A percentile compares a stretch with the other conserved stretches of the same genome.
Evolutionary conservation across 73 alveolate genomes (phyloP).

Genomic region (Paramecium sonneborni): DNA sequence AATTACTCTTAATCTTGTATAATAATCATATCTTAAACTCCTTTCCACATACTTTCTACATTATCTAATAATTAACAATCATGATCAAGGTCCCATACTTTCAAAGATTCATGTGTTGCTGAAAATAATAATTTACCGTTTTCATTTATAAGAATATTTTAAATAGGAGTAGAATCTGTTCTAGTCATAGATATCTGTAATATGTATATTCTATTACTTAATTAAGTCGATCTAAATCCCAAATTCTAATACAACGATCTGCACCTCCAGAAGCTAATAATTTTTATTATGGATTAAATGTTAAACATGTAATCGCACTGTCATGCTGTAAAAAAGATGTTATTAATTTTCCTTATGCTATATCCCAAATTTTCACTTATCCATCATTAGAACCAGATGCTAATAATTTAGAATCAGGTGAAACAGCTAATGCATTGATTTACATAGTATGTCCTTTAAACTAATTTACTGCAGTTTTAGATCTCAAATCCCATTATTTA

Average conservation of each 20-base stretch:
- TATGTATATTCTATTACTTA: background rate
- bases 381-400: slow-evolving; percentile 67
- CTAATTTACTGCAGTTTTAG: background rate
- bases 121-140: slow-evolving; percentile 47
- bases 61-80: slow-evolving; percentile 54
- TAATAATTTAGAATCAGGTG: slow-evolving; percentile 58
- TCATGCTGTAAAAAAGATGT: slow-evolving; percentile 44
- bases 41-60: slow-evolving; percentile 63
- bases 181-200: slow-evolving; percentile 23
- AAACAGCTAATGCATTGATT: slow-evolving; percentile 56
- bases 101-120: slow-evolving; percentile 65
- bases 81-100: slow-evolving; percentile 64
- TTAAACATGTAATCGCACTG: slow-evolving; percentile 37
- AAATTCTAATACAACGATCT: slow-evolving; percentile 60
- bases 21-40: slow-evolving; percentile 55
- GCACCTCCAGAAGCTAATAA: slow-evolving; percentile 63
- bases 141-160: background rate
- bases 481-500: slow-evolving; percentile 63
- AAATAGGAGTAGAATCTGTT: slow-evolving; percentile 44
- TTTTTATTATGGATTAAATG: slow-evolving; percentile 55
- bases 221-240: slow-evolving; percentile 38
- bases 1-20: background rate
- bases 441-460: slow-evolving; percentile 61
- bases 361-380: slow-evolving; percentile 60
- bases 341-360: slow-evolving; percentile 4